These are phyloP conservation scores for Fusarium coicis DNA, from an alignment of 2,329 filamentous ascomycete species.

Conservation along the genomic window DNA sequence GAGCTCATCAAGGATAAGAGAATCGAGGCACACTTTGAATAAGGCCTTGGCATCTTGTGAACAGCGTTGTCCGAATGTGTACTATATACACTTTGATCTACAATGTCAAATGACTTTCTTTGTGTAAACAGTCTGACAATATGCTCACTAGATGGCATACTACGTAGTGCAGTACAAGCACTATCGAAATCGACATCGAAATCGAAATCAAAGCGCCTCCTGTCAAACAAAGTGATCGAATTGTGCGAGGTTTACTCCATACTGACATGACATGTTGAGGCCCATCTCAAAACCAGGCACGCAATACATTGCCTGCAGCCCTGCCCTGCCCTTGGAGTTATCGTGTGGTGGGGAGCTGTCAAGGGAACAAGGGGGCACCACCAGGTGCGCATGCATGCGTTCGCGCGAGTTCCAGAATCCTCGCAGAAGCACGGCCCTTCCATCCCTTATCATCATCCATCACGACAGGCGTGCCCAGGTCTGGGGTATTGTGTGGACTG, in stretches of 20 bases:
- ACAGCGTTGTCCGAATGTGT: not conserved
- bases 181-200: not conserved
- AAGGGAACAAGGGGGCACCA: not conserved
- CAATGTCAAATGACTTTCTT: not conserved
- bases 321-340: slow-evolving; percentile 14
- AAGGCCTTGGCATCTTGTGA: not conserved
- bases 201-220: not conserved
- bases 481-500: slow-evolving; percentile 17
- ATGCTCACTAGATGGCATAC: not conserved
- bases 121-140: not conserved
- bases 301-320: slow-evolving; percentile 18
- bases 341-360: slow-evolving; percentile 31
- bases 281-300: slow-evolving; percentile 3
- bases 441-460: not conserved
- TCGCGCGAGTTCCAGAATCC: slow-evolving; percentile 41
- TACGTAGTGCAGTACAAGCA: not conserved
- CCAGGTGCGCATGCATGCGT: not conserved
- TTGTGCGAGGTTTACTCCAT: not conserved
- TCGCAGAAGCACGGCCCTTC: slow-evolving; percentile 29
- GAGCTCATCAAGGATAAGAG: not conserved
- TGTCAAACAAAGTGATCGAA: not conserved
- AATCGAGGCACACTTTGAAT: not conserved
- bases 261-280: not conserved
- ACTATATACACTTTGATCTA: not conserved
- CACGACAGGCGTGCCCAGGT: not conserved